These are phyloP conservation scores for Cyclanthera cordifolia DNA, from an alignment of 306 rosid species.

Conservation along the genomic window DNA sequence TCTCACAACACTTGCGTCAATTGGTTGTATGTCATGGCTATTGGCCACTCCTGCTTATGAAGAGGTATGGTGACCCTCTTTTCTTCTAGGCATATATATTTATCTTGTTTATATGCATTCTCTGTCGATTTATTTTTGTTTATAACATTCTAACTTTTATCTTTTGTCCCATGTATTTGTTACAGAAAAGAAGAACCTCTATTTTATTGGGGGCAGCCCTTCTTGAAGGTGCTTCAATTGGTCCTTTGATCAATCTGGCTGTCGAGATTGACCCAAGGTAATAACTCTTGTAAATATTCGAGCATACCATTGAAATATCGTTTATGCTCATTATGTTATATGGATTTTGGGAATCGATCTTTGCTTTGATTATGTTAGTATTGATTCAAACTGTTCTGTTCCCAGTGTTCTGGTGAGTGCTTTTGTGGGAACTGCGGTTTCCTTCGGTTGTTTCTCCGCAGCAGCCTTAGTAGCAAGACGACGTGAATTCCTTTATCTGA, in stretches of 20 bases:
- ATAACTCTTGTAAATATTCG: background rate
- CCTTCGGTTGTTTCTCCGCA: constrained; percentile 76
- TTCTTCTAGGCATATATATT: too few species aligned
- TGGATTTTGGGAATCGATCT: too few species aligned
- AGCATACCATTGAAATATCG: too few species aligned
- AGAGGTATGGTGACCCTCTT: constrained; percentile 31
- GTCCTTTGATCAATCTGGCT: constrained; percentile 69
- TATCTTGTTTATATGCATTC: too few species aligned
- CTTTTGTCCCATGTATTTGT: background rate
- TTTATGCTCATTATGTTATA: too few species aligned
- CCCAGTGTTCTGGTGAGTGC: constrained; percentile 60
- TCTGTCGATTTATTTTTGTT: background rate
- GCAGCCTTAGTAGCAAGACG: constrained; percentile 88
- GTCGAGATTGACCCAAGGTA: constrained; percentile 60
- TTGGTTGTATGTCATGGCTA: constrained; percentile 60
- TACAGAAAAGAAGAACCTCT: constrained; percentile 41
- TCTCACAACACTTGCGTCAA: constrained; percentile 39
- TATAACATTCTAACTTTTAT: background rate
- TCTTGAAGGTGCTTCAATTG: constrained; percentile 67
- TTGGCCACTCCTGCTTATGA: constrained; percentile 40
- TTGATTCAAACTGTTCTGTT: background rate
- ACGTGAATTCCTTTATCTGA: constrained; percentile 84
- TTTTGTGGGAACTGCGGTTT: constrained; percentile 73
- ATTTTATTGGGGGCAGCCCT: constrained; percentile 46
- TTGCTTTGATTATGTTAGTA: background rate